Evolutionary conservation across 2,329 filamentous ascomycete species (phyloP).

Genomic region (Fusarium penzigii): DNA sequence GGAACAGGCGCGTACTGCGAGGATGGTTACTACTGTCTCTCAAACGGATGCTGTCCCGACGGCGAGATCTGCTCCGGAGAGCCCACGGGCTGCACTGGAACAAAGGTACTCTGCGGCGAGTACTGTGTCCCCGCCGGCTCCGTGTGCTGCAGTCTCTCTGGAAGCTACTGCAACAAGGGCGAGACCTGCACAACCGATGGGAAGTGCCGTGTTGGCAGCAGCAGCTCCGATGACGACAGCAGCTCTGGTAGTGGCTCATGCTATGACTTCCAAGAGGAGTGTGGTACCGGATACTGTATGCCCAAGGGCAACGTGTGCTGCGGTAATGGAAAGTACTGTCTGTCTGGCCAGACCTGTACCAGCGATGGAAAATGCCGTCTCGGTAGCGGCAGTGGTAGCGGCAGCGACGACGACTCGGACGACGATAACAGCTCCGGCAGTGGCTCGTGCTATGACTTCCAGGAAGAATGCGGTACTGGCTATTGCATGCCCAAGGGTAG

Average conservation of each 20-base stretch:
- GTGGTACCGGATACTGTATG: conserved; percentile 29
- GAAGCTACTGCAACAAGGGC: conserved; percentile 28
- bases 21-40: conserved; percentile 31
- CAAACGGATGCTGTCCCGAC: conserved; percentile 34
- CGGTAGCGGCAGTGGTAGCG: conserved; percentile 7
- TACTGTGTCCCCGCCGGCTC: conserved; percentile 34
- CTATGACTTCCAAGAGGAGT: conserved; percentile 19
- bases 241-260: conserved; percentile 17
- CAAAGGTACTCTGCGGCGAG: conserved; percentile 27
- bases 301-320: conserved; percentile 31
- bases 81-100: conserved; percentile 26
- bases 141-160: conserved; percentile 8
- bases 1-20: conserved; percentile 34
- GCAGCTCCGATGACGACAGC: too few relatives aligned
- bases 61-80: conserved; percentile 35
- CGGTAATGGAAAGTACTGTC: conserved; percentile 32
- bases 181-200: conserved; percentile 27
- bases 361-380: conserved; percentile 16
- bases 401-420: neutral
- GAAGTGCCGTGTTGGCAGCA: conserved; percentile 14
- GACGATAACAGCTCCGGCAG: neutral
- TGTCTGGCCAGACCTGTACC: conserved; percentile 26
- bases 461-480: conserved; percentile 23
- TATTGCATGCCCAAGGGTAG: conserved; percentile 30
- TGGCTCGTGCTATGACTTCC: conserved; percentile 12